A percentile compares a stretch with the other conserved stretches of the same genome.
These are phyloP conservation scores for Phaseolus coccineus DNA, from an alignment of 331 rosid genomes.

Conservation along the genomic window DNA sequence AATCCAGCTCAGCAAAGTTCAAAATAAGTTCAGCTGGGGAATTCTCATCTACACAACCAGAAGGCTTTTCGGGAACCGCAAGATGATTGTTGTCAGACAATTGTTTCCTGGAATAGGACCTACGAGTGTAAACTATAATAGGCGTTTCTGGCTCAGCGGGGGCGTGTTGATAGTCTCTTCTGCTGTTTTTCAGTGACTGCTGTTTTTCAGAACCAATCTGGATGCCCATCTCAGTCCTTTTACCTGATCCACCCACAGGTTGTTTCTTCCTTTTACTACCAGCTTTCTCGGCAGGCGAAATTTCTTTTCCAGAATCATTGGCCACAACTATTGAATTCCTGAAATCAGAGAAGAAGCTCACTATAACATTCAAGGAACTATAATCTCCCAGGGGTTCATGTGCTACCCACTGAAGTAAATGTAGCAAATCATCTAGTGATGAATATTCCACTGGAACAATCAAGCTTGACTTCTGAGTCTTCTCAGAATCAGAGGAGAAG, in stretches of 20 bases:
- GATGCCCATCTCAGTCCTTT: slow-evolving; percentile 23
- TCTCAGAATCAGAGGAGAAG: slow-evolving; percentile 16
- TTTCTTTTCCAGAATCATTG: slow-evolving; percentile 37
- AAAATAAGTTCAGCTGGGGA: slow-evolving; percentile 46
- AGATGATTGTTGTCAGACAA: slow-evolving; percentile 26
- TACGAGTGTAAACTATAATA: slow-evolving; percentile 35
- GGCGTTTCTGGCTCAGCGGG: slow-evolving; percentile 33
- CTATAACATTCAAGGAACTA: slow-evolving; percentile 44
- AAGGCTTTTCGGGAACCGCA: slow-evolving; percentile 43
- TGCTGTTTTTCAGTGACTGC: slow-evolving; percentile 34
- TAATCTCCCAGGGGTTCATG: slow-evolving; percentile 43
- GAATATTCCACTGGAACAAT: slow-evolving; percentile 36
- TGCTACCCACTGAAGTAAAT: slow-evolving; percentile 41
- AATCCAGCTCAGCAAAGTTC: slow-evolving; percentile 42
- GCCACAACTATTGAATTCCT: slow-evolving; percentile 43
- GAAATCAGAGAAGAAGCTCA: slow-evolving; percentile 49
- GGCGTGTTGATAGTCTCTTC: slow-evolving; percentile 17
- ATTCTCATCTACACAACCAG: slow-evolving; percentile 36
- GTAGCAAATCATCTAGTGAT: slow-evolving; percentile 47
- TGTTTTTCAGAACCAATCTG: slow-evolving; percentile 38
- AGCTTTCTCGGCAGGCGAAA: slow-evolving; percentile 21
- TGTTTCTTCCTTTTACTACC: slow-evolving; percentile 37
- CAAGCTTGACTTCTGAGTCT: slow-evolving; percentile 39
- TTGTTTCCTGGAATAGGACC: slow-evolving; percentile 37
- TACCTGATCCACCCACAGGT: slow-evolving; percentile 25